A percentile compares a stretch with the other conserved stretches of the same genome.
Conservation (phyloP, 192 early-diverging fungal genomes). For the Umbelopsis vinacea region DNA sequence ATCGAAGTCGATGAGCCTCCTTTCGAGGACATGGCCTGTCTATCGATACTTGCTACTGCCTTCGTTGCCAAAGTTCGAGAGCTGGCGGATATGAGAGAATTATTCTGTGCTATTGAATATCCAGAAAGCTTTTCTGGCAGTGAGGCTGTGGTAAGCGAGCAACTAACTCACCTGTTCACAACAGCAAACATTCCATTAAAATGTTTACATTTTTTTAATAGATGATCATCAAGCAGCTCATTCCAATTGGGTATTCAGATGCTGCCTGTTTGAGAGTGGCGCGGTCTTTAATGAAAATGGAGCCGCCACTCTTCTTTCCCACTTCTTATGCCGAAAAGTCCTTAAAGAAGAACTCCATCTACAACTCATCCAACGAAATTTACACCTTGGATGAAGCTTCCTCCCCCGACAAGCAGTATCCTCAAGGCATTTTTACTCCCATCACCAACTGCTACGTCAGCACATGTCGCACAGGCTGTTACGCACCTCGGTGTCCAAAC, state of each 20-base stretch:
- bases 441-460: slow-evolving; percentile 27
- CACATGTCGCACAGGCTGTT: slow-evolving; percentile 27
- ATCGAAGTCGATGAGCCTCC: not conserved
- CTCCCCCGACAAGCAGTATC: not conserved
- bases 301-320: slow-evolving; percentile 30
- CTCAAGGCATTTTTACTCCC: slow-evolving; percentile 28
- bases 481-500: slow-evolving; percentile 35
- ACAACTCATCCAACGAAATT: slow-evolving; percentile 33
- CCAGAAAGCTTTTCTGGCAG: slow-evolving; percentile 42
- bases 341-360: slow-evolving; percentile 28
- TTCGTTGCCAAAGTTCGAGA: not conserved
- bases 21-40: slow-evolving; percentile 15
- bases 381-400: slow-evolving; percentile 28
- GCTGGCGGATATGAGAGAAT: slow-evolving; percentile 6
- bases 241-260: not conserved
- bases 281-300: slow-evolving; percentile 22
- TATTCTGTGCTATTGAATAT: slow-evolving; percentile 37
- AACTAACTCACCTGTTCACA: not conserved
- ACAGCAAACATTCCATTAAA: no score
- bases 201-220: not conserved
- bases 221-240: slow-evolving; percentile 1
- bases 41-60: not conserved
- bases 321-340: slow-evolving; percentile 35
- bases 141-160: slow-evolving; percentile 41
- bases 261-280: slow-evolving; percentile 20